A percentile compares a stretch with the other conserved stretches of the same genome.
These are phyloP conservation scores for Spiraea crenata DNA, from an alignment of 331 rosid species.

Conservation along the genomic window DNA sequence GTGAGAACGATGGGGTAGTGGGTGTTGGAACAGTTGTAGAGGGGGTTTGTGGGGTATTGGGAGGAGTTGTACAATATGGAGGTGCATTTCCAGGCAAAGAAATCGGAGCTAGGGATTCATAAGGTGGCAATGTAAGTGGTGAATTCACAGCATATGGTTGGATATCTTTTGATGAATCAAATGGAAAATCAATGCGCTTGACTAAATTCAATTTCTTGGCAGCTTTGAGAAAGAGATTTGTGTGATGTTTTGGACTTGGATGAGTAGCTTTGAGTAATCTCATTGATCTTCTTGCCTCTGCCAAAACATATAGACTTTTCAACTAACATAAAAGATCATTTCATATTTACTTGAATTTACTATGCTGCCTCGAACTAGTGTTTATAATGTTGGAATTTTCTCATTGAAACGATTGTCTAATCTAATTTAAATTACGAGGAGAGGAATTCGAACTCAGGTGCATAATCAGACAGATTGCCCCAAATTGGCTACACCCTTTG, in stretches of 20 bases:
- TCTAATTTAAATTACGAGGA: too few relatives aligned
- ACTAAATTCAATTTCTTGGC: constrained; percentile 47
- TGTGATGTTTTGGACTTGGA: constrained; percentile 29
- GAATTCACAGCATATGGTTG: constrained; percentile 64
- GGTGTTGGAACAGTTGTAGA: constrained; percentile 49
- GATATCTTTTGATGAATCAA: constrained; percentile 39
- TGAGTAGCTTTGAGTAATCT: constrained; percentile 16
- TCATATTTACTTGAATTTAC: too few relatives aligned
- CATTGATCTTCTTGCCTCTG: constrained; percentile 61
- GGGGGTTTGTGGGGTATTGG: constrained; percentile 48
- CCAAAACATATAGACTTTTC: constrained; percentile 16
- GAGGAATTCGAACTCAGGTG: too few relatives aligned
- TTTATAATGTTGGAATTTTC: not conserved
- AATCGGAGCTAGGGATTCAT: constrained; percentile 65
- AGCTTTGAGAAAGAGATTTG: constrained; percentile 32
- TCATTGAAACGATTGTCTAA: too few relatives aligned
- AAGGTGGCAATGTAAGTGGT: constrained; percentile 72
- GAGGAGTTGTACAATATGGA: constrained; percentile 69
- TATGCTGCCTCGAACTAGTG: too few relatives aligned
- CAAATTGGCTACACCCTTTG: too few relatives aligned
- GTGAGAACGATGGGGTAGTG: constrained; percentile 29
- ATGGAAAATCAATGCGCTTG: constrained; percentile 42
- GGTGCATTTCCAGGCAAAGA: constrained; percentile 53
- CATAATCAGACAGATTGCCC: too few relatives aligned
- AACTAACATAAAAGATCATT: not conserved